These are phyloP conservation scores for Yamadazyma olivae DNA, from an alignment of 805 yeast genomes.

Conservation along the genomic window DNA sequence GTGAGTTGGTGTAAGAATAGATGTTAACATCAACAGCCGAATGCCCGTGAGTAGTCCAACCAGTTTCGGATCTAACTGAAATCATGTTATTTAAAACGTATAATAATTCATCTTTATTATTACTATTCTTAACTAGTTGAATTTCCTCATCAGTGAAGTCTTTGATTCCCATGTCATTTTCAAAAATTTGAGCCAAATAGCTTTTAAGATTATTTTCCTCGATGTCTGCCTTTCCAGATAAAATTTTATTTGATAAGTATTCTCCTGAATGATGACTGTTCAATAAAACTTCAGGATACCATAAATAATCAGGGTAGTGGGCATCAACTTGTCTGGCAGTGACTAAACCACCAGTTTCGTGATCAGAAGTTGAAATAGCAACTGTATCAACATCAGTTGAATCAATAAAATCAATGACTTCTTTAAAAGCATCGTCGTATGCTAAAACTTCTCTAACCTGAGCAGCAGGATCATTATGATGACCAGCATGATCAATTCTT, in stretches of 20 bases:
- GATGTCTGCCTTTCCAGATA: constrained; percentile 7
- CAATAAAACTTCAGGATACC: constrained; percentile 74
- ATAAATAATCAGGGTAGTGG: constrained; percentile 75
- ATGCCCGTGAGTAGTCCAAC: constrained; percentile 98
- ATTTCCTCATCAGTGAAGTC: constrained; percentile 56
- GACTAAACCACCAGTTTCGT: constrained; percentile 90
- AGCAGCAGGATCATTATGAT: constrained; percentile 88
- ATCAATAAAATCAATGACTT: constrained; percentile 68
- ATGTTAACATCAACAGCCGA: constrained; percentile 94
- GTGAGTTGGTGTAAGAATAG: constrained; percentile 69
- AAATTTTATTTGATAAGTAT: constrained; percentile 48
- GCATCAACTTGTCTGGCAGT: constrained; percentile 72
- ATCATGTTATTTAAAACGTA: constrained; percentile 66
- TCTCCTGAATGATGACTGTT: constrained; percentile 78
- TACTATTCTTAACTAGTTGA: constrained; percentile 15
- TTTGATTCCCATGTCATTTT: constrained; percentile 61
- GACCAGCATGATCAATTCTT: constrained; percentile 94
- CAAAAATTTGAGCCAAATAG: constrained; percentile 54
- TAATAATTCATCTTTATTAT: constrained; percentile 36
- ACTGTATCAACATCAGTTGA: constrained; percentile 70
- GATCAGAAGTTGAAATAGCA: constrained; percentile 82
- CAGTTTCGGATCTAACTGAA: constrained; percentile 79
- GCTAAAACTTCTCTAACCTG: constrained; percentile 89
- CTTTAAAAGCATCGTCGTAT: constrained; percentile 74
- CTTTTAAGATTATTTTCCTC: constrained; percentile 25